These are phyloP conservation scores for Nymphaea thermarum DNA, from an alignment of 164 flowering plant genomes.

Conservation along the genomic window DNA sequence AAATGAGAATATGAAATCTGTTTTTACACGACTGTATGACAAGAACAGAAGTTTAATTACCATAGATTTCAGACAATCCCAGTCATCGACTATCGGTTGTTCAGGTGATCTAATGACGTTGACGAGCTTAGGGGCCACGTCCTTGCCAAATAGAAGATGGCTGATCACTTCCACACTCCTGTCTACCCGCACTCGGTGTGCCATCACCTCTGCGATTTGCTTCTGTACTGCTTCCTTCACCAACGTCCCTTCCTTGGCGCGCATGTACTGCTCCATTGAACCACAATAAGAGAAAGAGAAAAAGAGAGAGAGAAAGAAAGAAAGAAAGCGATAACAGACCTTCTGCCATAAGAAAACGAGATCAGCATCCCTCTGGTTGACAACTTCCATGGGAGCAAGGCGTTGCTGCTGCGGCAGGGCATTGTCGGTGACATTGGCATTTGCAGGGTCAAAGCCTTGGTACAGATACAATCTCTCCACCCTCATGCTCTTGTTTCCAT, in stretches of 20 bases:
- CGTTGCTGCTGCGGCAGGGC: constrained; percentile 2
- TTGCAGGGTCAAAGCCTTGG: constrained; percentile 77
- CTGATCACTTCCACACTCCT: constrained; percentile 55
- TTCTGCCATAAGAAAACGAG: constrained; percentile 62
- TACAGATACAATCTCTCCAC: constrained; percentile 59
- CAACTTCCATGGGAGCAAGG: constrained; percentile 27
- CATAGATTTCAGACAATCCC: constrained; percentile 75
- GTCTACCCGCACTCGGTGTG: constrained; percentile 60
- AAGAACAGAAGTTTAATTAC: constrained; percentile 17
- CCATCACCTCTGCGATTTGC: constrained; percentile 37
- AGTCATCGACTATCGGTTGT: constrained; percentile 66
- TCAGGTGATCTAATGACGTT: constrained; percentile 33
- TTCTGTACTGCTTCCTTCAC: constrained; percentile 34
- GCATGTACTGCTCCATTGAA: constrained; percentile 33
- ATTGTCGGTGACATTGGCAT: constrained; percentile 33
- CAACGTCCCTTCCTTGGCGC: constrained; percentile 19
- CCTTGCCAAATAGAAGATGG: constrained; percentile 46
- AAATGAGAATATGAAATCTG: too few relatives aligned
- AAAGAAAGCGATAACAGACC: constrained; percentile 19
- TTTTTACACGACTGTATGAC: too few relatives aligned
- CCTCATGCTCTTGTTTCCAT: constrained; percentile 60
- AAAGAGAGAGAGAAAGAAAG: neutral
- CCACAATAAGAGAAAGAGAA: neutral
- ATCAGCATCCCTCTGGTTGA: constrained; percentile 95
- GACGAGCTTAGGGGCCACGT: constrained; percentile 28